These are phyloP conservation scores for Trebouxia sp. DNA, from an alignment of 139 green algal species.

Conservation along the genomic window DNA sequence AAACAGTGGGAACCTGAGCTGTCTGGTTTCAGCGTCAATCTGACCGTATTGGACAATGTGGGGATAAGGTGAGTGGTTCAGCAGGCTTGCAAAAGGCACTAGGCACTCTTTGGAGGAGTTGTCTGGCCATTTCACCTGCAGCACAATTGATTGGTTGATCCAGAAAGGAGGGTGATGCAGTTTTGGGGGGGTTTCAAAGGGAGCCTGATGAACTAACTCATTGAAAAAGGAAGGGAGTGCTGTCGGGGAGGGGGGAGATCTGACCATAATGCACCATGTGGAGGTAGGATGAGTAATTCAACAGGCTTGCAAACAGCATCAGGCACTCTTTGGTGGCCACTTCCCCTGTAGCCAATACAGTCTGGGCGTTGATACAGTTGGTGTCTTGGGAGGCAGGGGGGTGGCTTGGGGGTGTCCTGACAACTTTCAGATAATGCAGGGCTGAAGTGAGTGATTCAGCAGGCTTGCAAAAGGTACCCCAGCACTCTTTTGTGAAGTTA, in stretches of 20 bases:
- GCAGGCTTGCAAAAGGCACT: conserved; percentile 56
- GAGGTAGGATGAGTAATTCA: too few relatives aligned
- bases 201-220: too few relatives aligned
- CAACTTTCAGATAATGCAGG: too few relatives aligned
- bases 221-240: too few relatives aligned
- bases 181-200: too few relatives aligned
- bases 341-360: too few relatives aligned
- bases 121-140: conserved; percentile 29
- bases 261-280: conserved; percentile 63
- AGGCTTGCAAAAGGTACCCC: conserved; percentile 60
- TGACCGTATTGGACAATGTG: conserved; percentile 63
- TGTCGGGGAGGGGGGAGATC: too few relatives aligned
- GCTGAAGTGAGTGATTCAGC: conserved; percentile 67
- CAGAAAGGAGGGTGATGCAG: not conserved
- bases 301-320: too few relatives aligned
- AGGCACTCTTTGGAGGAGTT: conserved; percentile 40
- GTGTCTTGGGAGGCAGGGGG: too few relatives aligned
- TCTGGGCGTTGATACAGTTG: too few relatives aligned
- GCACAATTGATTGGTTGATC: not conserved
- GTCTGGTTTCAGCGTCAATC: conserved; percentile 34
- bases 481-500: conserved; percentile 29
- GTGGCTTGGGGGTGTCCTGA: too few relatives aligned
- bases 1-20: conserved; percentile 29
- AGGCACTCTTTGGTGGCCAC: too few relatives aligned
- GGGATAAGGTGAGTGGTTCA: conserved; percentile 66